Conservation (phyloP, 164 flowering plant genomes). For the Euptelea pleiosperma region DNA sequence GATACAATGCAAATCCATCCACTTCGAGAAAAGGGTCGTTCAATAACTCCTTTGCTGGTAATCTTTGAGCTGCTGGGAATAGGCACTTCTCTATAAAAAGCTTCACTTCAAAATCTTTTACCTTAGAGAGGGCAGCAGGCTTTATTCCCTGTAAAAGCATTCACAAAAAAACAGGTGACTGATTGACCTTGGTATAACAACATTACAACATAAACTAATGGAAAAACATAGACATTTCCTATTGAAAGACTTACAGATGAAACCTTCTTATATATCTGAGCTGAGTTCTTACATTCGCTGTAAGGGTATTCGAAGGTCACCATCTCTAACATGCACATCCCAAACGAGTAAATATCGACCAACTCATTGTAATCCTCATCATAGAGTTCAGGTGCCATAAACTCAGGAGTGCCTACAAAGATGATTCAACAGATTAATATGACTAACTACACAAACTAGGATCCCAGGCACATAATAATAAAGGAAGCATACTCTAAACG, state of each 20-base stretch:
- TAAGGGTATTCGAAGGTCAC: slow-evolving; percentile 70
- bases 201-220: not conserved
- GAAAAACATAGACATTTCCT: not conserved
- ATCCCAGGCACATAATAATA: too few relatives aligned
- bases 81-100: slow-evolving; percentile 61
- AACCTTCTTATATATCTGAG: slow-evolving; percentile 68
- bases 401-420: slow-evolving; percentile 59
- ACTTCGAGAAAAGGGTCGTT: slow-evolving; percentile 57
- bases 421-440: not conserved
- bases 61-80: slow-evolving; percentile 46
- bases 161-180: slow-evolving; percentile 6
- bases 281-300: slow-evolving; percentile 56
- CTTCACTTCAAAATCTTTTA: slow-evolving; percentile 42
- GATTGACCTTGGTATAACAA: not conserved
- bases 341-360: slow-evolving; percentile 70
- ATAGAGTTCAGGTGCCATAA: slow-evolving; percentile 75
- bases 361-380: slow-evolving; percentile 65
- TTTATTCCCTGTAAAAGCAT: slow-evolving; percentile 49
- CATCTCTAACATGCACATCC: slow-evolving; percentile 77
- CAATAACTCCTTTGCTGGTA: slow-evolving; percentile 56
- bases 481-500: too few relatives aligned
- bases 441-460: not conserved
- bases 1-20: slow-evolving; percentile 27
- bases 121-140: slow-evolving; percentile 58
- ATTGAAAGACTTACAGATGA: slow-evolving; percentile 39